Evolutionary conservation across 1,284 basidiomycete genomes (phyloP).

Genomic region (Moesziomyces sp.): DNA sequence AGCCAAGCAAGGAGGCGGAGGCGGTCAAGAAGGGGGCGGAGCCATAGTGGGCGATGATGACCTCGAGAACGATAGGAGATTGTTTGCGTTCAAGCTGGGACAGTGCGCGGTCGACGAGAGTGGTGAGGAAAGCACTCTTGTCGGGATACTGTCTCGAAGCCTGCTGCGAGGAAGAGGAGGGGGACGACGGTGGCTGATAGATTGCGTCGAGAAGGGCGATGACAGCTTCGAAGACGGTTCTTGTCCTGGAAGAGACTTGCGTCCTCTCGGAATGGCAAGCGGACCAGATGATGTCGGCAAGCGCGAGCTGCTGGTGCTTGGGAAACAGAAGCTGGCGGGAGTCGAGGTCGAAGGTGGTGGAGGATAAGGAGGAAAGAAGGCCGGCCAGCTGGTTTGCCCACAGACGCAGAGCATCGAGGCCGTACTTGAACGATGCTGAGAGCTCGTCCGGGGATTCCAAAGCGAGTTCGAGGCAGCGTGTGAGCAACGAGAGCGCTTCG

Average conservation of each 20-base stretch:
- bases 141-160: slow-evolving; percentile 14
- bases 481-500: slow-evolving; percentile 26
- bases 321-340: slow-evolving; percentile 24
- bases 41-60: slow-evolving; percentile 38
- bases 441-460: slow-evolving; percentile 34
- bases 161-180: slow-evolving; percentile 1
- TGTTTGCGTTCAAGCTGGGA: slow-evolving; percentile 44
- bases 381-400: slow-evolving; percentile 26
- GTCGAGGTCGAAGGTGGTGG: slow-evolving; percentile 2
- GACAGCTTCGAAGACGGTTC: slow-evolving; percentile 33
- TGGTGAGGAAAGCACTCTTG: slow-evolving; percentile 24
- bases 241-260: slow-evolving; percentile 35
- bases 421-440: slow-evolving; percentile 41
- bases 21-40: slow-evolving; percentile 33
- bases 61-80: slow-evolving; percentile 42
- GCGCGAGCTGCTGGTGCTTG: slow-evolving; percentile 28
- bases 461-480: slow-evolving; percentile 32
- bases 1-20: slow-evolving; percentile 6
- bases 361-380: slow-evolving; percentile 9
- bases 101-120: slow-evolving; percentile 28
- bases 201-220: slow-evolving; percentile 23
- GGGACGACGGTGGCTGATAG: neutral
- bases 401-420: slow-evolving; percentile 43
- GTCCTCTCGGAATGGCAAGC: slow-evolving; percentile 41
- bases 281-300: slow-evolving; percentile 47